Evolutionary conservation across 2,329 filamentous ascomycete species (phyloP), one percentile per base, ranked within the genome.

Genomic region (Dactylonectria estremocensis): DNA sequence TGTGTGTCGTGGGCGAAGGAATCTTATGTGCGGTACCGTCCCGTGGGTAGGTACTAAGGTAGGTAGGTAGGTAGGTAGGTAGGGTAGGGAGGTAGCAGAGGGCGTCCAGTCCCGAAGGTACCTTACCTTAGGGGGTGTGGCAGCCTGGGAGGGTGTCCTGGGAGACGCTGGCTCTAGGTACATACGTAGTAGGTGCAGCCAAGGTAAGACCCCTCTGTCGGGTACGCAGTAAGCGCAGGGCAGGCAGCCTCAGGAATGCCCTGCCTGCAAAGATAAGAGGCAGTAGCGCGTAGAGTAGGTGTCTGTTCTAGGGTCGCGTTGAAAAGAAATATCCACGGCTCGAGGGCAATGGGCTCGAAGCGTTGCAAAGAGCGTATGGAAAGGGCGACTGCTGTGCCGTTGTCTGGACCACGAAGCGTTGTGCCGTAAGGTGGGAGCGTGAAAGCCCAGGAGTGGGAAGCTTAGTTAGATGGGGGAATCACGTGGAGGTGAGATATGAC

Each of bases 71-170:
- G n/a, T n/a, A n/a, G n/a, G n/a, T n/a, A n/a, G n/a, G n/a, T n/a
- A n/a, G n/a, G n/a, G n/a, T n/a, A n/a, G n/a, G n/a, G n/a, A n/a
- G n/a, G n/a, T 52, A 31, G 48, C 24, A 18, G 49, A n/a, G 31
- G 49, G 50, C 31, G 50, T 53, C 31, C n/a, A 53, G 50, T 35
- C 33, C 50, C 50, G 11, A 35, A 53, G 24, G 28, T 53, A 53
- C 50, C 50, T 35, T 35, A 33, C 50, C 31, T 35, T 35, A 35
- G 50, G 50, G 50, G 50, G 50, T 53, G 50, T 53, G 50, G 50
- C 28, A 53, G n/a, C 28, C 50, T 22, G 8, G 50, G 28, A 35
- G 50, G 50, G 50, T 53, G 31, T 31, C 35, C 50, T 53, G 31
- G n/a, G 31, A 53, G n/a, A 35, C 28, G 31, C 50, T 53, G 50